These are phyloP conservation scores for Saccharomycopsis selenospora DNA, from an alignment of 805 yeast genomes.

Conservation along the genomic window DNA sequence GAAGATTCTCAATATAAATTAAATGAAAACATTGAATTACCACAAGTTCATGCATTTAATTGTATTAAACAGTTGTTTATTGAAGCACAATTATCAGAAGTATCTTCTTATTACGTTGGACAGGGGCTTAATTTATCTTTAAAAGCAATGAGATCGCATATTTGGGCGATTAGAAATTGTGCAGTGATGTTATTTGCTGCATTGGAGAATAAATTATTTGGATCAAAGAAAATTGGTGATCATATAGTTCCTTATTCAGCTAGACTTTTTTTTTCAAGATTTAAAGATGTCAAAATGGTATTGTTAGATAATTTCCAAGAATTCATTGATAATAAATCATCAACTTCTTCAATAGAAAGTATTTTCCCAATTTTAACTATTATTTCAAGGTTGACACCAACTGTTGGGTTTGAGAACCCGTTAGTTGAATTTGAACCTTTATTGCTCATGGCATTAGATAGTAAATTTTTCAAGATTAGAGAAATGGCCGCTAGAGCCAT, in stretches of 20 bases:
- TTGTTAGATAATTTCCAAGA: slow-evolving; percentile 38
- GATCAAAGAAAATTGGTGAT: slow-evolving; percentile 36
- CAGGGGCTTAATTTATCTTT: slow-evolving; percentile 56
- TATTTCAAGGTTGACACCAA: slow-evolving; percentile 58
- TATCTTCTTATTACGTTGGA: slow-evolving; percentile 45
- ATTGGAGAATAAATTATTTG: slow-evolving; percentile 73
- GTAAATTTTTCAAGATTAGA: slow-evolving; percentile 71
- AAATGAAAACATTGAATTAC: slow-evolving; percentile 56
- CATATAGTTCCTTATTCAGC: slow-evolving; percentile 37
- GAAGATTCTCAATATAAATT: slow-evolving; percentile 34
- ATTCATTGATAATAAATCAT: slow-evolving; percentile 25
- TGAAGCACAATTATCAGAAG: slow-evolving; percentile 58
- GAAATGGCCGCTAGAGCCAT: slow-evolving; percentile 78
- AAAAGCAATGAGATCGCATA: slow-evolving; percentile 49
- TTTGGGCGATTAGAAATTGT: slow-evolving; percentile 88
- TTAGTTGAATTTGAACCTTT: slow-evolving; percentile 45
- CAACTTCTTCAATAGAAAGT: slow-evolving; percentile 40
- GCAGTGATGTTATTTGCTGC: slow-evolving; percentile 90
- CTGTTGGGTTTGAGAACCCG: slow-evolving; percentile 43
- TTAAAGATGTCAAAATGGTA: slow-evolving; percentile 42
- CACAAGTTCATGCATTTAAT: slow-evolving; percentile 92
- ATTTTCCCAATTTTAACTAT: slow-evolving; percentile 73
- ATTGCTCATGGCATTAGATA: slow-evolving; percentile 42
- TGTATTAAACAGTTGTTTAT: slow-evolving; percentile 68
- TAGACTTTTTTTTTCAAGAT: slow-evolving; percentile 63